Percentiles rank a stretch among this genome's conserved stretches.
Conservation (phyloP, 345 rosid species). For the Nasturtium officinale region DNA sequence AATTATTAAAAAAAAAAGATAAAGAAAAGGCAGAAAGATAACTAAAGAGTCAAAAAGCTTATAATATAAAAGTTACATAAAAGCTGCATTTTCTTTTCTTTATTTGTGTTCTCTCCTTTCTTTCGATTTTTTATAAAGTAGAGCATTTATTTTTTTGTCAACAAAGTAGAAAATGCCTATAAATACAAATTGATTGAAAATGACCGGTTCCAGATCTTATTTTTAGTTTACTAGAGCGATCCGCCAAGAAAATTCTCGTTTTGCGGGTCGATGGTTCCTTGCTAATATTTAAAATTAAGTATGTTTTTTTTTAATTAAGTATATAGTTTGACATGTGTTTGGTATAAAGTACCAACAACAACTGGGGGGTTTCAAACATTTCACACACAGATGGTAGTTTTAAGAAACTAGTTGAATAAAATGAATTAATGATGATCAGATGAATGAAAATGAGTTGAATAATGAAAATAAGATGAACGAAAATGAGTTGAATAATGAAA, state of each 20-base stretch:
- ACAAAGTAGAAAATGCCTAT: constrained; percentile 30
- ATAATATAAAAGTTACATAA: constrained; percentile 23
- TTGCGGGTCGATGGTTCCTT: not conserved
- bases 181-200: constrained; percentile 22
- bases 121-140: constrained; percentile 12
- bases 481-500: too few relatives aligned
- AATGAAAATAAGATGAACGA: too few relatives aligned
- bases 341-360: not conserved
- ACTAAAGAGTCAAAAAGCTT: constrained; percentile 31
- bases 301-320: too few relatives aligned
- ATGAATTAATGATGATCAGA: too few relatives aligned
- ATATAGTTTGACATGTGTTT: constrained; percentile 8
- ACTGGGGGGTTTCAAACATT: too few relatives aligned
- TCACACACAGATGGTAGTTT: too few relatives aligned
- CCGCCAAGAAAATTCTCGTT: not conserved
- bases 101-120: not conserved
- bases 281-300: not conserved
- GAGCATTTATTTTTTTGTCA: constrained; percentile 10
- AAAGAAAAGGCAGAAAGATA: constrained; percentile 22
- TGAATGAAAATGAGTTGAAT: too few relatives aligned
- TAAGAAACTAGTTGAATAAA: too few relatives aligned
- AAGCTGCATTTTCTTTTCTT: constrained; percentile 29
- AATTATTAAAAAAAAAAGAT: constrained; percentile 27
- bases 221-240: constrained; percentile 16
- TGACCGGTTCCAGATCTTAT: not conserved